Evolutionary conservation across 768 basidiomycete genomes (phyloP).

Genomic region (Kwoniella bestiolae): DNA sequence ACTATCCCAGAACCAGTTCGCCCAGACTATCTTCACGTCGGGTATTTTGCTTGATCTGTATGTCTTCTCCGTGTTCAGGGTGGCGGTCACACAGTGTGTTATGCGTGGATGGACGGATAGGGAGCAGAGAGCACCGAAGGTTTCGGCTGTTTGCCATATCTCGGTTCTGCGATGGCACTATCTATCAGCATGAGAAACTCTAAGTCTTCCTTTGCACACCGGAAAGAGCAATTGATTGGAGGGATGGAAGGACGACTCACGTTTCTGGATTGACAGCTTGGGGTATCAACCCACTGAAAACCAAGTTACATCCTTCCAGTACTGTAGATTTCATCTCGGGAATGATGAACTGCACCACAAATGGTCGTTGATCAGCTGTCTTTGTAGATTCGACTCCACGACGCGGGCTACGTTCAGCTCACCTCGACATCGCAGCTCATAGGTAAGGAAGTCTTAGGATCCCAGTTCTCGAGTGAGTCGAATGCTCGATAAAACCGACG

Average conservation of each 20-base stretch:
- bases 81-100: slow-evolving; percentile 91
- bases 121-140: slow-evolving; percentile 84
- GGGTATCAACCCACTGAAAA: slow-evolving; percentile 95
- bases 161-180: slow-evolving; percentile 60
- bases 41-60: slow-evolving; percentile 77
- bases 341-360: slow-evolving; percentile 74
- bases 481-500: slow-evolving; percentile 73
- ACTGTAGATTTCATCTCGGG: slow-evolving; percentile 75
- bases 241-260: slow-evolving; percentile 49
- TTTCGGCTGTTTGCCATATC: slow-evolving; percentile 80
- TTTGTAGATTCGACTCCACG: too few relatives aligned
- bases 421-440: slow-evolving; percentile 74
- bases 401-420: too few relatives aligned
- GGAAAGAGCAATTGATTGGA: not conserved
- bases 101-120: slow-evolving; percentile 69
- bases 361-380: not conserved
- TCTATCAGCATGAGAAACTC: too few relatives aligned
- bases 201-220: too few relatives aligned
- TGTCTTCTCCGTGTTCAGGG: slow-evolving; percentile 86
- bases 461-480: slow-evolving; percentile 57
- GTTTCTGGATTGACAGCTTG: slow-evolving; percentile 78
- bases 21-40: slow-evolving; percentile 80
- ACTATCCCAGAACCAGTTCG: slow-evolving; percentile 87
- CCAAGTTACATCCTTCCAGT: slow-evolving; percentile 75
- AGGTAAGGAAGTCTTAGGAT: slow-evolving; percentile 31